Conservation (phyloP, 208 protist species). For the Phytomonas francai region DNA sequence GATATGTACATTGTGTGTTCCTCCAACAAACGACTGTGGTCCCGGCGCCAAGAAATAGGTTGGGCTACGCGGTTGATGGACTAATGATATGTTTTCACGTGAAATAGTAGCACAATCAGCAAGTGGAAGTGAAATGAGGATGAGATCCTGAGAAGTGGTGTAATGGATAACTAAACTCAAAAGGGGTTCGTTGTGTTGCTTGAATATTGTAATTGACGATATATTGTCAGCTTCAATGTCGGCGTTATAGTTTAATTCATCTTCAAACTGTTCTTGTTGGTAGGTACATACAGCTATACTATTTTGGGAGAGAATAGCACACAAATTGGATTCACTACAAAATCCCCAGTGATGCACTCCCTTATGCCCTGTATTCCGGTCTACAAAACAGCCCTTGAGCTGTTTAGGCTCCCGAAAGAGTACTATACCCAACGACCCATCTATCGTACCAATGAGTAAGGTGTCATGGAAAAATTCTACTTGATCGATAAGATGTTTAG, state of each 20-base stretch:
- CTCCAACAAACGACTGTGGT: background rate
- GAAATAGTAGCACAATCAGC: background rate
- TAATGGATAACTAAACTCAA: background rate
- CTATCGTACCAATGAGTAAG: background rate
- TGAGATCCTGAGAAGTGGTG: background rate
- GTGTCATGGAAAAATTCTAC: background rate
- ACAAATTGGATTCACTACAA: background rate
- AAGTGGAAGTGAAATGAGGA: background rate
- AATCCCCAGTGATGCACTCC: background rate
- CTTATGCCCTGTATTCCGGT: background rate
- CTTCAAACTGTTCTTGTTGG: background rate
- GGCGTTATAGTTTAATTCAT: background rate
- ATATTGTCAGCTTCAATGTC: background rate
- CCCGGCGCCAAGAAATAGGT: background rate
- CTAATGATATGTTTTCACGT: background rate
- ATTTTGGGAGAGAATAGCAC: background rate
- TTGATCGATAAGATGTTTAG: background rate
- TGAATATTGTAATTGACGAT: background rate
- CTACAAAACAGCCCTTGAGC: background rate
- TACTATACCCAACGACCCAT: background rate
- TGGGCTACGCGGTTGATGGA: background rate
- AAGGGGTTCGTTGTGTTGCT: background rate
- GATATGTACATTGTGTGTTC: background rate
- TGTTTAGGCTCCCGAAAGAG: constrained; percentile 1
- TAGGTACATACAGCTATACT: background rate